Percentiles rank a stretch among this genome's conserved stretches.
Conservation (phyloP, 768 basidiomycete species). For the Termitomyces sp. region DNA sequence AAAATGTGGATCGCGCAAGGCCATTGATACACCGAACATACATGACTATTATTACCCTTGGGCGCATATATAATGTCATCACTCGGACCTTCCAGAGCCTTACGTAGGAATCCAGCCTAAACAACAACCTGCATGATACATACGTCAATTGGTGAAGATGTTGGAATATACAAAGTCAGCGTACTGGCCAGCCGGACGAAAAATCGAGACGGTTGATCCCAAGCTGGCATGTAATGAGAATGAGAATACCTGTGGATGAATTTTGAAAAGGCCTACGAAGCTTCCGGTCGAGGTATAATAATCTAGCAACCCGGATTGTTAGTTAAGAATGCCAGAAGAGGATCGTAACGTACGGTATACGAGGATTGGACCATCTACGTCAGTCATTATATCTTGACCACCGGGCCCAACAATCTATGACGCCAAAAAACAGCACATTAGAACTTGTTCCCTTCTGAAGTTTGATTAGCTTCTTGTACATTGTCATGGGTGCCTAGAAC, state of each 20-base stretch:
- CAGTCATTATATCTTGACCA: constrained; percentile 43
- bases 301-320: constrained; percentile 22
- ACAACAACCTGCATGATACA: background rate
- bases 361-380: constrained; percentile 40
- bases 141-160: background rate
- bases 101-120: background rate
- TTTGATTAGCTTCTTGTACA: constrained; percentile 19
- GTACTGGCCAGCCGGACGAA: constrained; percentile 44
- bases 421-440: background rate
- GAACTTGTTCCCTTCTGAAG: background rate
- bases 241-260: background rate
- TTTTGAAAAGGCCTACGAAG: constrained; percentile 24
- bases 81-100: background rate
- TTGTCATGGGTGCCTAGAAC: constrained; percentile 38
- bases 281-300: constrained; percentile 44
- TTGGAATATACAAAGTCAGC: constrained; percentile 2
- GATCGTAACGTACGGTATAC: constrained; percentile 37
- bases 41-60: background rate
- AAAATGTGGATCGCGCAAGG: background rate
- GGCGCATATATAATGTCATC: background rate
- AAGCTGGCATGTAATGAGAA: constrained; percentile 18
- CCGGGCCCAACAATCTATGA: constrained; percentile 47
- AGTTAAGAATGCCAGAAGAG: background rate
- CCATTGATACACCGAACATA: background rate
- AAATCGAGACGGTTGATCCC: constrained; percentile 44